Base-by-base conservation (phyloP, 345 rosid species). In the Bruguiera gymnorhiza region DNA sequence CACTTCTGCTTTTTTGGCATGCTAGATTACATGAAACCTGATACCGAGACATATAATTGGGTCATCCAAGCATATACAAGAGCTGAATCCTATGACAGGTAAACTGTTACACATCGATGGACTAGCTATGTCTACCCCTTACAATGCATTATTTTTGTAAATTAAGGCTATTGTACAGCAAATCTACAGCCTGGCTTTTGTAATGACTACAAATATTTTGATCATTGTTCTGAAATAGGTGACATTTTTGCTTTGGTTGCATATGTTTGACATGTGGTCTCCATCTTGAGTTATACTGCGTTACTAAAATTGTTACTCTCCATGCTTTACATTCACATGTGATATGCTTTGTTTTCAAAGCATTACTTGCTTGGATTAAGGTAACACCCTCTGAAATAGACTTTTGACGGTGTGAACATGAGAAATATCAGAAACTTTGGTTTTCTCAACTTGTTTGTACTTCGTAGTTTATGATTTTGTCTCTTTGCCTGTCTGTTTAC, bases 1-100 rank as follows among this genome's bases (percentile, higher is more conserved):
- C 30, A 50, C 56, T 4, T 23, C 62, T 53, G 48, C 5, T 15
- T 13, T 79, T 65, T 80, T 80, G 66, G 55, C 34, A 61, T 78
- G 62, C 51, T 87, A 94, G 97, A 60, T 71, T 91, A 74, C 76
- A 94, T 91, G 98, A 94, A 89, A 80, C 98, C 98, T 31, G 81
- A 94, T 75, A 87, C 98, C 0, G 97, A 94, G 82, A 84, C 97
- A 24, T 94, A 94, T 80, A 94, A 94, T 72, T 94, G 96, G 96
- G 96, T 94, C 68, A 87, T 94, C 81, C 96, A 91, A 86, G 97
- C 98, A 62, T 94, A 89, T 71, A 94, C 98, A 21, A 86, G 96
- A 81, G 97, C 97, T 64, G 97, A 94, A 74, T 91, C 97, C 60
- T 91, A 91, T 67, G 95, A 94, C 75, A 89, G 98, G 98, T 94